A percentile compares a stretch with the other conserved stretches of the same genome.
Evolutionary conservation across 1,284 basidiomycete genomes (phyloP).

Genomic region (Ganoderma leucocontextum): DNA sequence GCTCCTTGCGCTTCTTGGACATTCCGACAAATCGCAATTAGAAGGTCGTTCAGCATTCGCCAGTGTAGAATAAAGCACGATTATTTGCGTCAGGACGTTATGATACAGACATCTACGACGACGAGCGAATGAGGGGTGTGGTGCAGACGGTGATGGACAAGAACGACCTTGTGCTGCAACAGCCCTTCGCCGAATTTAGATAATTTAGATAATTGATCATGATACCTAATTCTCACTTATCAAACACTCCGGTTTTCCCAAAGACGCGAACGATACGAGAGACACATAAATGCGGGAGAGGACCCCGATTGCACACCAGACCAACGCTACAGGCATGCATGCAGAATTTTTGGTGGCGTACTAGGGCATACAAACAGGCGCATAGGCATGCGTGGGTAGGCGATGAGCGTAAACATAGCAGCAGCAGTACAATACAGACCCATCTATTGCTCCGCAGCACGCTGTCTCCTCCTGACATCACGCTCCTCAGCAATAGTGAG

Average conservation of each 20-base stretch:
- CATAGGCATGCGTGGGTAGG: slow-evolving; percentile 44
- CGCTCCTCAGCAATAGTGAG: slow-evolving; percentile 91
- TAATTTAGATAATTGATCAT: not conserved
- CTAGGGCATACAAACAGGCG: slow-evolving; percentile 60
- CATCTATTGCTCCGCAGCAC: slow-evolving; percentile 60
- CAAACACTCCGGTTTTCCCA: too few species aligned
- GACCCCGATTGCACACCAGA: not conserved
- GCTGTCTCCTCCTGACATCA: slow-evolving; percentile 80
- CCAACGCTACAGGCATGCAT: slow-evolving; percentile 32
- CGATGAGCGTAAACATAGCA: slow-evolving; percentile 41
- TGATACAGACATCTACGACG: slow-evolving; percentile 4
- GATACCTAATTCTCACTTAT: not conserved
- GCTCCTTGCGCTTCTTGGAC: slow-evolving; percentile 51
- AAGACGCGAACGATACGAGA: too few species aligned
- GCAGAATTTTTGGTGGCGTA: slow-evolving; percentile 41
- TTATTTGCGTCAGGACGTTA: not conserved
- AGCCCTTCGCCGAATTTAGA: not conserved
- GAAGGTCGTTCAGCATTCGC: not conserved
- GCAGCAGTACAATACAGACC: slow-evolving; percentile 42
- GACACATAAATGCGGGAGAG: not conserved
- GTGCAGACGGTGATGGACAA: not conserved
- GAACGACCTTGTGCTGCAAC: not conserved
- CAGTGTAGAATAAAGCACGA: slow-evolving; percentile 5
- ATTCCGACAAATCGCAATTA: not conserved
- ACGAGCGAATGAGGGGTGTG: not conserved